These are phyloP conservation scores for Phlyctochytrium arcticum DNA, from an alignment of 192 early-diverging fungal genomes.

Conservation along the genomic window DNA sequence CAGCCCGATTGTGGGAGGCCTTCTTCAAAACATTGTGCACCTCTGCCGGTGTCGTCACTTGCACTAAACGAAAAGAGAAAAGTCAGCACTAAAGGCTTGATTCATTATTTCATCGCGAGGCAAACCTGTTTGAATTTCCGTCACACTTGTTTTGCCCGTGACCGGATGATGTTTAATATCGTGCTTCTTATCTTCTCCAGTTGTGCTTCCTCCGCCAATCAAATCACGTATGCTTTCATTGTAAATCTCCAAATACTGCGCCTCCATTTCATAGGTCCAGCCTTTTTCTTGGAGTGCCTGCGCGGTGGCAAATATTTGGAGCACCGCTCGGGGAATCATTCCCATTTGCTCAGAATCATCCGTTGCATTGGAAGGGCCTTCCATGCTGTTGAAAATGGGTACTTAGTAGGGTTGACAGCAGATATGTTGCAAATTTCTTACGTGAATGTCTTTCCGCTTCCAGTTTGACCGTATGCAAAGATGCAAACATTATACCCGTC, in stretches of 20 bases:
- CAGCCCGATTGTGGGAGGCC: slow-evolving; percentile 80
- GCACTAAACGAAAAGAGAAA: slow-evolving; percentile 32
- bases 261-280: slow-evolving; percentile 85
- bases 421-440: background rate
- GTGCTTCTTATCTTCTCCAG: slow-evolving; percentile 61
- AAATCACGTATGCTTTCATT: slow-evolving; percentile 90
- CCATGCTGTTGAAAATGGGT: slow-evolving; percentile 44
- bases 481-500: slow-evolving; percentile 98
- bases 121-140: slow-evolving; percentile 64
- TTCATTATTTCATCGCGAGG: background rate
- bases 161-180: slow-evolving; percentile 77
- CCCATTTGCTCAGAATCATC: slow-evolving; percentile 50
- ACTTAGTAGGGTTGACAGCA: background rate
- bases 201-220: slow-evolving; percentile 37
- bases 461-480: slow-evolving; percentile 98
- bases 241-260: slow-evolving; percentile 94
- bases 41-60: slow-evolving; percentile 66
- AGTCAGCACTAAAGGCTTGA: background rate
- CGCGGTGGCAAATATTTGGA: slow-evolving; percentile 80
- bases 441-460: slow-evolving; percentile 72
- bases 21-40: slow-evolving; percentile 68
- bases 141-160: slow-evolving; percentile 73
- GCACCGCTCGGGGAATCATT: slow-evolving; percentile 92
- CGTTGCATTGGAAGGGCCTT: slow-evolving; percentile 35
- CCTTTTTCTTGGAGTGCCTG: slow-evolving; percentile 68